A percentile compares a stretch with the other conserved stretches of the same genome.
Conservation (phyloP, 179 eudicot genomes). For the Actinidia arguta region DNA sequence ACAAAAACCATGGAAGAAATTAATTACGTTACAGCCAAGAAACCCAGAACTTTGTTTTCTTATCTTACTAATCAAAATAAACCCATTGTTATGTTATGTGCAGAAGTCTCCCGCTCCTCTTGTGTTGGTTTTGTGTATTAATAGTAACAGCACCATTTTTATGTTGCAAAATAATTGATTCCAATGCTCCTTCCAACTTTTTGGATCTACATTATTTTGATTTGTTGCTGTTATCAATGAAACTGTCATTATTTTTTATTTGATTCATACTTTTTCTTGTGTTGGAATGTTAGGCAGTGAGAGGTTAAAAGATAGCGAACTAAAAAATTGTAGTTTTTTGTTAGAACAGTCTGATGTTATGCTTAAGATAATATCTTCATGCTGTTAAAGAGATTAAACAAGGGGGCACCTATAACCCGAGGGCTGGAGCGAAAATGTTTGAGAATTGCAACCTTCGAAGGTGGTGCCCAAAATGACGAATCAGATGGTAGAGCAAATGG, state of each 20-base stretch:
- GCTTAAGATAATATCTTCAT: neutral
- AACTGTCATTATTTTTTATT: neutral
- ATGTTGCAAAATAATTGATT: neutral
- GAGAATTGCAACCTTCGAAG: constrained; percentile 68
- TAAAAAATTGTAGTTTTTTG: too few species aligned
- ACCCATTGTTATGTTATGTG: neutral
- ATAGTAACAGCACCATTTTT: neutral
- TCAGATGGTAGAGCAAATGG: constrained; percentile 51
- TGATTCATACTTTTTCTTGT: neutral
- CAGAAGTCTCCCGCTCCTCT: neutral
- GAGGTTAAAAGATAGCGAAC: too few species aligned
- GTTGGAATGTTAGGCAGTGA: too few species aligned
- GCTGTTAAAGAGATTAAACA: neutral
- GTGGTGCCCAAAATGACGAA: constrained; percentile 59
- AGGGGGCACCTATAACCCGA: constrained; percentile 17
- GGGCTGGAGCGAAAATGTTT: constrained; percentile 50
- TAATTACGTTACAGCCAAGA: neutral
- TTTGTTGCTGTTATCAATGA: neutral
- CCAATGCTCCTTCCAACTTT: neutral
- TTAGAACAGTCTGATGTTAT: too few species aligned
- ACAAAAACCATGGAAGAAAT: neutral
- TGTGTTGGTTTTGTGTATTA: neutral
- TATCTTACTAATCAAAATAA: neutral
- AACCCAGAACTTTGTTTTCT: neutral
- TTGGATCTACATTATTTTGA: neutral